Percentiles rank a stretch among this genome's conserved stretches.
Evolutionary conservation across 2,329 filamentous ascomycete genomes (phyloP).

Genomic region (Venturia oleaginea): DNA sequence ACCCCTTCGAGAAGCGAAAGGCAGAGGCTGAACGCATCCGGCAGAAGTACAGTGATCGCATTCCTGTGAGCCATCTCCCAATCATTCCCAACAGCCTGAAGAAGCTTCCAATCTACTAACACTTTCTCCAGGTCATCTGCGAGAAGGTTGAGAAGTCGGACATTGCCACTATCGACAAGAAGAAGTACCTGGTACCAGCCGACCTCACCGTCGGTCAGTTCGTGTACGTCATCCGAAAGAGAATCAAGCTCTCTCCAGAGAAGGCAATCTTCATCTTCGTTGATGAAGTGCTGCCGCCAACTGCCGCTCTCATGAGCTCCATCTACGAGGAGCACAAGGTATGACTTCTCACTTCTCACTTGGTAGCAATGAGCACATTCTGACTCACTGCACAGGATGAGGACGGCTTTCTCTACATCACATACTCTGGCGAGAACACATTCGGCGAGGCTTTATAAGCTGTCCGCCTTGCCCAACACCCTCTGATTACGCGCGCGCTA

Average conservation of each 20-base stretch:
- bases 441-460: conserved; percentile 51
- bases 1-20: conserved; percentile 99
- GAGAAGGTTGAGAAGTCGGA: conserved; percentile 99
- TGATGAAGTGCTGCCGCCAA: conserved; percentile 93
- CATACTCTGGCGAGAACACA: conserved; percentile 96
- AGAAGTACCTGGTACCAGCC: conserved; percentile 97
- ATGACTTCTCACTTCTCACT: conserved; percentile 36
- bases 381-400: conserved; percentile 37
- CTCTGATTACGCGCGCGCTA: not conserved
- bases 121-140: conserved; percentile 66
- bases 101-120: conserved; percentile 5
- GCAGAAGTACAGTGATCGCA: conserved; percentile 97
- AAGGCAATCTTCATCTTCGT: conserved; percentile 99
- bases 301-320: conserved; percentile 95
- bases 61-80: conserved; percentile 63
- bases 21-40: conserved; percentile 98
- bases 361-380: not conserved
- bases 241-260: conserved; percentile 98
- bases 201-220: conserved; percentile 99
- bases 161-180: conserved; percentile 99
- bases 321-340: conserved; percentile 99
- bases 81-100: conserved; percentile 5
- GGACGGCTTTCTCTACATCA: conserved; percentile 94
- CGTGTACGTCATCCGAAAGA: conserved; percentile 99
- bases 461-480: not conserved